Base-by-base conservation (phyloP, 768 basidiomycete species). In the Amanita phalloides region DNA sequence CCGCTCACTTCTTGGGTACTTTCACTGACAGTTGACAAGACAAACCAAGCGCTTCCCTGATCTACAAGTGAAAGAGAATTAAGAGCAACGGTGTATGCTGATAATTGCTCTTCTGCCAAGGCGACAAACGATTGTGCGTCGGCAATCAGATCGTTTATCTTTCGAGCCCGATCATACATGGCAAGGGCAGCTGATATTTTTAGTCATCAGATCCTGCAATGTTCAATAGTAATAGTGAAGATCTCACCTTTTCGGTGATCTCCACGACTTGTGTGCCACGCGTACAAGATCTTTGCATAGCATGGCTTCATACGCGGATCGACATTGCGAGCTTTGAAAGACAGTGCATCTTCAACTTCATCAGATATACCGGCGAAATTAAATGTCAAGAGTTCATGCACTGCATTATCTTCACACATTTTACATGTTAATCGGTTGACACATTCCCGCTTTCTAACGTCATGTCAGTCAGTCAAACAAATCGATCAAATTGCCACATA, bases 241-340 rank as follows among this genome's bases (percentile, higher is more conserved):
- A 32, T 73, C 81, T 66, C 64, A 94, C 95, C 96, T 64, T 80
- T 91, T 48, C 91, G 81, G 68, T 93, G 92, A 64, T 97, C 92
- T 25, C 89, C 88, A 63, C 89, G 75, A 51, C 78, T 75, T 58
- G 86, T 78, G 64, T 92, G 86, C 92, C 92, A 98, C 44, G 90
- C 84, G 67, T 96, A 95, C n/a, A 98, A 68, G 49, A 98, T 90
- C 60, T 82, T 79, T 33, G 91, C 84, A 70, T 95, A 98, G 61
- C 81, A 84, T 0, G 94, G 94, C 35, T 75, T 78, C 36, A 83
- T 69, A 41, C 89, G 79, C 45, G 95, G 92, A 68, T 99, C 90
- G 14, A 85, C 84, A 64, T 97, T 95, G 54, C 94, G 80, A 6
- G 92, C 89, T 65, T 97, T 95, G 73, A 94, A 97, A 17, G 86